Base-by-base conservation (phyloP, 129 eudicot genomes). In the Flaveria robusta region DNA sequence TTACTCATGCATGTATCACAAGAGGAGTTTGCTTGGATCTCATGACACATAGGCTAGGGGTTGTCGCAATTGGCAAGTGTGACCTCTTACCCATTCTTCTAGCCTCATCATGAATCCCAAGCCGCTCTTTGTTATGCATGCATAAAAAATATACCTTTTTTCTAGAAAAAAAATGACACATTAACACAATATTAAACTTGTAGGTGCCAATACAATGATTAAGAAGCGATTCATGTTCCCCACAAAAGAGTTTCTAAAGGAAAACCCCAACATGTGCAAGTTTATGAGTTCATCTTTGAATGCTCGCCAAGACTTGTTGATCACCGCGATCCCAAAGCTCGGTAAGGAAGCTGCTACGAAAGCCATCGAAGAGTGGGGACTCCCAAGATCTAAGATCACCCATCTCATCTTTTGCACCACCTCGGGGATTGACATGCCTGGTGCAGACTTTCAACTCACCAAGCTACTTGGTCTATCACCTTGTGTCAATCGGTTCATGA, bases 381-480 rank as follows among this genome's bases (percentile, higher is more conserved):
- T 24, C 6, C 1, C 39, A 12, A 59, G 3, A 59, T 59, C 66
- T 24, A 59, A 59, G 66, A 59, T 59, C 39, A 59, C 66, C 7
- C 66, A 59, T 24, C 66, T 59, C 66, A 24, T 59, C 39, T 59
- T 59, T 24, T 59, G 66, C 66, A 59, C 66, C 39, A 59, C 66
- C 66, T 59, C 66, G 1, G 37, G 66, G 3, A 24, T 59, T 9
- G 66, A 59, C 66, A 59, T 59, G 66, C 66, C 62, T 49, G 62
- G 74, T 26, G 45, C 74, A 7, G 74, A 70, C 62, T 26, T 14
- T 49, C 60, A 26, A 16, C 46, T 70, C 26, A 49, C 29, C 26
- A 70, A 47, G 62, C 74, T 70, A 2, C 62, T 70, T 47, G 46
- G 74, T 49, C 74, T 70, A 3, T 46, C 60, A 24, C 74, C 74